Base-by-base conservation (phyloP, 73 alveolate species). In the Uronychia binucleata region DNA sequence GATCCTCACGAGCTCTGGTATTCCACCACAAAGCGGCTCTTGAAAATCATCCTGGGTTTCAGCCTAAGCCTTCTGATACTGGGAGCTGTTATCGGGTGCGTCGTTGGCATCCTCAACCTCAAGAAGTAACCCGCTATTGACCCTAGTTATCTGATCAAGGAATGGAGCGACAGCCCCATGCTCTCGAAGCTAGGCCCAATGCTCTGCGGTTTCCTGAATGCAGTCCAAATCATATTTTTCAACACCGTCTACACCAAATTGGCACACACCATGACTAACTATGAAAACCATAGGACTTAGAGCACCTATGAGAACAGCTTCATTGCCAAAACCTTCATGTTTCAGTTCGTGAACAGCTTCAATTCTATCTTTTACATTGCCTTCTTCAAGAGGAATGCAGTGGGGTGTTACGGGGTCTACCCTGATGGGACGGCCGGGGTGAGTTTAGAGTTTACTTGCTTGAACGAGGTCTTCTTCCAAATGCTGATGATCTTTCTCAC, bases 301-400 rank as follows among this genome's bases (percentile, higher is more conserved):
- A 77, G 89, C 28, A 58, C 87, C 19, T 93, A 86, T 81, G 97
- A 93, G 75, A 86, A 82, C 28, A 58, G 93, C 0, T 60, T 85
- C 11, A 91, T 93, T 26, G 78, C 87, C 27, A 93, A 93, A 81
- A 78, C 87, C 0, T 90, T 80, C 79, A 82, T 90, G 30, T 93
- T 93, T 60, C 75, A 77, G 85, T 93, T 93, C 76, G 91, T 87
- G 77, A 93, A 93, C 74, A 67, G 88, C 27, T 93, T 90, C 85
- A 93, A 85, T 74, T 90, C 95, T 28, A 74, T 91, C 34, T 93
- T 88, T 77, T 90, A 90, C 33, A 93, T 91, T 33, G 93, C 97
- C 1, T 93, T 93, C 78, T 79, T 93, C 19, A 86, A 86, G 30
- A 79, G 84, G 31, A 59, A 31, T 0, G 30, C 13, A 26, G 85